Base-by-base conservation (phyloP, 2,329 filamentous ascomycete genomes). In the Tolypocladium nubicola region DNA sequence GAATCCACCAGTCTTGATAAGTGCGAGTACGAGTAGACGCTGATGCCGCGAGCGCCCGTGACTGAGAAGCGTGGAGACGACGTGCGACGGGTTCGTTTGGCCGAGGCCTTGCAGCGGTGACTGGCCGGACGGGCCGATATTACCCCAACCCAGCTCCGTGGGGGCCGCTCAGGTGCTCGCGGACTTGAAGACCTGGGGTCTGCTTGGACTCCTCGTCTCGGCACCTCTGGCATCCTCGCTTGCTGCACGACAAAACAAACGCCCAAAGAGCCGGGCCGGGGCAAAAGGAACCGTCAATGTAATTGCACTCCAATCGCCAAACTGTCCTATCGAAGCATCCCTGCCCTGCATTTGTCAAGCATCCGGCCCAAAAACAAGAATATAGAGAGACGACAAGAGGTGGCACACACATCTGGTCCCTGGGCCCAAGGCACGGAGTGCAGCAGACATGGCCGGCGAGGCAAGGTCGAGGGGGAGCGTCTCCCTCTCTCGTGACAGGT, bases 231-330 rank as follows among this genome's bases (percentile, higher is more conserved):
- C 30, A 14, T 37, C 35, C 41, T 54, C 21, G 52, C 52, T 43
- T 14, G 52, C 52, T 54, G 33, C 52, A 54, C 30, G 41, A 30
- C 39, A n/a, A 40, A n/a, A n/a, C 14, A 49, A 49, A 33, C 54
- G n/a, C 54, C n/a, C 21, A 38, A 7, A 19, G 41, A 35, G 47
- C 16, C 19, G 8, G 33, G 54, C 11, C 13, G 53, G 40, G 21
- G 33, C 35, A 43, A 52, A 59, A 58, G 61, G 61, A 61, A 67
- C 61, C 65, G 68, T 66, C 66, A 63, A 71, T 70, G 70, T 72
- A 74, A 75, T 73, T 75, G 70, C 75, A 78, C 75, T 75, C 75
- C 76, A 73, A 73, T 78, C 75, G 76, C 76, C 76, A 75, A 75
- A 75, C 68, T 70, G 72, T 75, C 75, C 74, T 76, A 76, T 76